Evolutionary conservation across 228 moss, liverwort and hornwort species (phyloP), one percentile per base, ranked within the genome.

Genomic region (Sphagnum magellanicum): DNA sequence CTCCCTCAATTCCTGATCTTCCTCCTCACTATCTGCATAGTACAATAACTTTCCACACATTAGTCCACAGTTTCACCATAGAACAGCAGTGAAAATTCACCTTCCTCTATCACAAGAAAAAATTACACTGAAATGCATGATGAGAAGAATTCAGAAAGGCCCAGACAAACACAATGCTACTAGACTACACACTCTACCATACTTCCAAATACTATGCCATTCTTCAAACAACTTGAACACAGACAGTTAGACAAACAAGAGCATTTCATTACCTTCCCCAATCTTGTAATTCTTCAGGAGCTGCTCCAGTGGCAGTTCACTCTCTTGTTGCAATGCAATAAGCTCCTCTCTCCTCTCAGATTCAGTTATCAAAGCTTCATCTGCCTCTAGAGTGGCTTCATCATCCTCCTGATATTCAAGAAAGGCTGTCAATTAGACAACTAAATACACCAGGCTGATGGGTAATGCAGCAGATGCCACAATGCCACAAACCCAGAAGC

Each of bases 341-440:
- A 95, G 84, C 82, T 95, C 95, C 76, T 92, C 87, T 73, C 79
- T 80, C 81, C 79, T 79, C 64, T 90, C 95, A 47, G 75, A 85
- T 59, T 89, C 87, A 6, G 88, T 95, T 55, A 90, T 74, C 63
- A 92, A 79, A 4, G 92, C 95, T 78, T 92, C 95, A 63, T 95
- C 95, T 46, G 91, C 92, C 66, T 89, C 90, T 63, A 95, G 76
- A 47, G 95, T 92, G 53, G 89, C 83, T 83, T 95, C 92, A 65
- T 92, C 95, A 75, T 92, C 92, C 76, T 95, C 95, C 95, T 95
- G 32, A 32, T 32, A 32, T 32, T 32, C 32, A 32, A 32, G 32
- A 32, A 32, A 32, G 32, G 32, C 32, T 32, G 32, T 3, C 32
- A 32, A 32, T 32, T 32, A 32, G 32, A 32, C 32, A 32, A 32